A percentile compares a stretch with the other conserved stretches of the same genome.
phyloP scores from a whole-genome alignment of 371 early-diverging fungal species.

The Apophysomyces trapeziformis region DNA sequence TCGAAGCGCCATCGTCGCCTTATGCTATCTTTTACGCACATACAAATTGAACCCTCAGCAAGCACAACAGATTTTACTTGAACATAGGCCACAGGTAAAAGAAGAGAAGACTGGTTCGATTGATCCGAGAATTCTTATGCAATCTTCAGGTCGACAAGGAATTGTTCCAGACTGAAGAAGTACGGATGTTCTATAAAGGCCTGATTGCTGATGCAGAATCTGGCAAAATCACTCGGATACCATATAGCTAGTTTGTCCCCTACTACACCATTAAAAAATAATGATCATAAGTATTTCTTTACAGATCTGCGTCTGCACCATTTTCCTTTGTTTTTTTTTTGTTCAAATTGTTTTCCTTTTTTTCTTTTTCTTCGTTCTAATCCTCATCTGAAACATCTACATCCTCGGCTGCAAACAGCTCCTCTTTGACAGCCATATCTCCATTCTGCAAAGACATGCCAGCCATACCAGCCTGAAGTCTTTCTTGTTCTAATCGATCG shows the following conservation, averaged over 20 bases:
- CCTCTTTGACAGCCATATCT: conserved; percentile 30
- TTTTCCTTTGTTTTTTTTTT: neutral
- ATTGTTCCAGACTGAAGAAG: conserved; percentile 36
- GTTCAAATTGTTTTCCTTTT: conserved; percentile 4
- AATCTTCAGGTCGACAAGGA: conserved; percentile 39
- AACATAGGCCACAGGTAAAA: conserved; percentile 43
- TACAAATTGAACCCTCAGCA: conserved; percentile 33
- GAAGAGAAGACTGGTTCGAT: neutral
- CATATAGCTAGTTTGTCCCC: conserved; percentile 1
- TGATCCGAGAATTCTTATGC: neutral
- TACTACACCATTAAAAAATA: neutral
- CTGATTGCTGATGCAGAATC: conserved; percentile 35
- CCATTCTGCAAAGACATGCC: conserved; percentile 31
- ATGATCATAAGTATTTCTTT: neutral
- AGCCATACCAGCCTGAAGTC: conserved; percentile 29
- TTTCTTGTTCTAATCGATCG: conserved; percentile 45
- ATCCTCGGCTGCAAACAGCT: conserved; percentile 49
- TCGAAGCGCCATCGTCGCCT: conserved; percentile 45
- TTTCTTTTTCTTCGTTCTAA: conserved; percentile 5
- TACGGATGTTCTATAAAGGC: conserved; percentile 43
- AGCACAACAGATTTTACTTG: conserved; percentile 33
- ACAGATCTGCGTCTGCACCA: neutral
- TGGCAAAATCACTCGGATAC: conserved; percentile 31
- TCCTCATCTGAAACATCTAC: conserved; percentile 50
- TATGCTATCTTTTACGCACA: conserved; percentile 45